A percentile compares a stretch with the other conserved stretches of the same genome.
Conservation (phyloP, 2,329 filamentous ascomycete species). For the Fusarium nygamai region DNA sequence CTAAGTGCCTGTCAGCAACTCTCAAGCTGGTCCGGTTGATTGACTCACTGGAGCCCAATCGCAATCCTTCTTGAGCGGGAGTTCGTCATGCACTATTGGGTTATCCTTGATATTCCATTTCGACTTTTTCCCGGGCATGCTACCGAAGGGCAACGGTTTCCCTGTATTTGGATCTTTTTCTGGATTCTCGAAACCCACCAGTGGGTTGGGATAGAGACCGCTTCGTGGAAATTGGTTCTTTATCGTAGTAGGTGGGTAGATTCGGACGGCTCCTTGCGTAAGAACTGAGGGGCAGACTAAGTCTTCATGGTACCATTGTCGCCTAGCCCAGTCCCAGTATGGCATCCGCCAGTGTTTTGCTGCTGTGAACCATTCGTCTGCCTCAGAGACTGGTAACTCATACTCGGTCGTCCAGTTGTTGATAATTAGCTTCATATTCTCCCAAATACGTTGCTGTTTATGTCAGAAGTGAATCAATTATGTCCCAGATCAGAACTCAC, state of each 20-base stretch:
- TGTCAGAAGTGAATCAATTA: not conserved
- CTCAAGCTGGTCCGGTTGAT: not conserved
- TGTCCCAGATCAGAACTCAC: not conserved
- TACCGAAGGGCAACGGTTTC: fast-evolving
- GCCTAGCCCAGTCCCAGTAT: constrained; percentile 1
- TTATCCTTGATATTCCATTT: not conserved
- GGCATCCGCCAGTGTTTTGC: not conserved
- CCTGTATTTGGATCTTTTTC: not conserved
- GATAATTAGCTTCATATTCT: not conserved
- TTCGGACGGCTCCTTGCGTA: not conserved
- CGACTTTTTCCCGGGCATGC: not conserved
- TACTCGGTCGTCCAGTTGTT: not conserved
- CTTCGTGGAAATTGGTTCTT: not conserved
- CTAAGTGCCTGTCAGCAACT: not conserved
- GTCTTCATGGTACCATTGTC: not conserved
- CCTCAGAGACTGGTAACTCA: fast-evolving
- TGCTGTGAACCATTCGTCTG: not conserved
- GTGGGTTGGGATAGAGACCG: not conserved
- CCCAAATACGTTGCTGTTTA: constrained; percentile 5
- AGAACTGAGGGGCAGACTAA: not conserved
- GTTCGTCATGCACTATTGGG: not conserved
- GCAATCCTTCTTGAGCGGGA: fast-evolving
- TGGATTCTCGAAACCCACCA: not conserved
- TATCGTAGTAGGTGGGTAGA: not conserved
- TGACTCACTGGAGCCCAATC: not conserved